Base-by-base conservation (phyloP, 257 asterid species). In the Pogostemon cablin region DNA sequence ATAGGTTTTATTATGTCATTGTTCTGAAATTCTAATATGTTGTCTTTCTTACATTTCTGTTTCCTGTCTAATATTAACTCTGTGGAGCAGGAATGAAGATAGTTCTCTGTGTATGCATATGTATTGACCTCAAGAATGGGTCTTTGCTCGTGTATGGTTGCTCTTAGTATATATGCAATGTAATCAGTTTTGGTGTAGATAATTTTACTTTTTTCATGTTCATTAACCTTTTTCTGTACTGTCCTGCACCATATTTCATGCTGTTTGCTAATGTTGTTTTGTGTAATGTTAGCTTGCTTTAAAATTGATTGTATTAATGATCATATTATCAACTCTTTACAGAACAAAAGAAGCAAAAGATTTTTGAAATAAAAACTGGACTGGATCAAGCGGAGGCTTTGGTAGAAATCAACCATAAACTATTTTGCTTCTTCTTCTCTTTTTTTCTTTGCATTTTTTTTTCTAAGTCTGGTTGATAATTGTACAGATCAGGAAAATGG, bases 271-370 rank as follows among this genome's bases (percentile, higher is more conserved):
- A 65, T 20, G 6, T 4, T 49, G 61, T n/a, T 38, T 38, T 10
- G 48, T 49, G 17, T 15, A 15, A 5, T 2, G n/a, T 65, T 3
- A 63, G 50, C 42, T 65, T 46, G 50, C 58, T 64, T 56, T 37
- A 68, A 52, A 69, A 15, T 37, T 42, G 32, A 25, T 77, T 59
- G 37, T 25, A 20, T 52, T 69, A 50, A 34, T 46, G 56, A 48
- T 46, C 68, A 66, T 59, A 20, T 32, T 39, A 8, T 64, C 50
- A 47, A 78, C 48, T 53, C 10, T 79, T 74, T 71, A 74, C 90
- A 91, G 97, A 91, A 84, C 90, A 72, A 75, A 88, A 81, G 82
- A 91, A 89, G 86, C 96, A 91, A 71, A 84, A 77, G 80, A 65
- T 91, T 44, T 68, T 82, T 74, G 96, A 91, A 81, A 67, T 87